Base-by-base conservation (phyloP, 371 early-diverging fungal genomes). In the Actinomortierella wolfii region DNA sequence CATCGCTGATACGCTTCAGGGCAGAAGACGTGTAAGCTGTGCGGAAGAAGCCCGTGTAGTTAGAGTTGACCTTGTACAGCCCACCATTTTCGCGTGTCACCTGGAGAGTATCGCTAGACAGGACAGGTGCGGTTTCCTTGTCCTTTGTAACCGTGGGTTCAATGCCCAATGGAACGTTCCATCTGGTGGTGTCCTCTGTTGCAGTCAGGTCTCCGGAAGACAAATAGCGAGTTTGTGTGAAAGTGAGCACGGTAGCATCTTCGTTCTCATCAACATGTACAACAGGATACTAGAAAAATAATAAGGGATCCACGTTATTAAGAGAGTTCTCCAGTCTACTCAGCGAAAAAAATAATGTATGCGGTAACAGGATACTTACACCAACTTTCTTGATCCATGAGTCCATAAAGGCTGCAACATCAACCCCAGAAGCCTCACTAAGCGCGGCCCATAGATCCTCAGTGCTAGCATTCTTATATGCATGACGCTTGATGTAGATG, bases 381-480 rank as follows among this genome's bases (percentile, higher is more conserved):
- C 95, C 97, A 41, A 86, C 83, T 59, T 89, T 82, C 58, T 83
- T 81, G 42, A 94, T 94, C 97, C 97, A 96, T 17, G 83, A 55
- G 39, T 82, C 79, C 93, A 95, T 92, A 62, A 95, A 84, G 48
- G 82, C 45, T 14, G 81, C 84, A 21, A 94, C 90, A 75, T 90
- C 86, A 5, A 81, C 78, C 40, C 90, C 89, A n/a, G 86, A 83
- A 20, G 78, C 89, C 49, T 84, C 81, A 52, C 82, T 83, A 25
- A 95, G 79, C n/a, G 90, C 85, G 4, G 55, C 62, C 96, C 97
- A 97, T 15, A 97, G 82, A 70, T 95, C 95, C 41, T 70, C 67
- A 21, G 93, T 94, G 45, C 78, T 83, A n/a, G 94, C 89, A 78
- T 95, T 96, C 59, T 81, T 73, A 79, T 87, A 91, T 64, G 85